A percentile compares a stretch with the other conserved stretches of the same genome.
These are phyloP conservation scores for Neurospora sp. DNA, from an alignment of 2,329 filamentous ascomycete species.

Conservation along the genomic window DNA sequence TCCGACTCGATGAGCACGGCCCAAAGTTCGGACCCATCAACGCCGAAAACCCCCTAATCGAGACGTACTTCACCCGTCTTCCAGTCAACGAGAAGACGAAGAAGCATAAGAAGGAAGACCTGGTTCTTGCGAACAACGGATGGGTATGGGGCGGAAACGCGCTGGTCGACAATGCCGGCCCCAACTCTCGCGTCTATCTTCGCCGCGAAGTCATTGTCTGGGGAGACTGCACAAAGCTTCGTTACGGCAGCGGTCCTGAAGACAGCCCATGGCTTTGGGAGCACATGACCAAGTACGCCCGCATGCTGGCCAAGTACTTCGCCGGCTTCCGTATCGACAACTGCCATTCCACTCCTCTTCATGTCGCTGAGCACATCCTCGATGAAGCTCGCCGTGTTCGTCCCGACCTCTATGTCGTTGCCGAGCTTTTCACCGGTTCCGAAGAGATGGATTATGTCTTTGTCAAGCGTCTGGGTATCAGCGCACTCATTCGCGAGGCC, in stretches of 20 bases:
- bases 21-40: slow-evolving; percentile 77
- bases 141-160: slow-evolving; percentile 99
- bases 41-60: slow-evolving; percentile 69
- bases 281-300: slow-evolving; percentile 88
- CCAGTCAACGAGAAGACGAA: slow-evolving; percentile 68
- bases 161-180: slow-evolving; percentile 84
- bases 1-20: slow-evolving; percentile 83
- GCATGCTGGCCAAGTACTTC: slow-evolving; percentile 89
- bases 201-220: slow-evolving; percentile 92
- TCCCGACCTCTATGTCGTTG: slow-evolving; percentile 82
- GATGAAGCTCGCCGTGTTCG: slow-evolving; percentile 85
- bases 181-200: slow-evolving; percentile 85
- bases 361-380: slow-evolving; percentile 88
- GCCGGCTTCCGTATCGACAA: slow-evolving; percentile 95
- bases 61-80: slow-evolving; percentile 89
- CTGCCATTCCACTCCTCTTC: slow-evolving; percentile 89
- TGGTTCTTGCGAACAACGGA: slow-evolving; percentile 87
- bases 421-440: slow-evolving; percentile 90
- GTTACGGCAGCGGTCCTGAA: slow-evolving; percentile 69
- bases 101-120: slow-evolving; percentile 63
- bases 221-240: slow-evolving; percentile 96
- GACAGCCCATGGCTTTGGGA: slow-evolving; percentile 95
- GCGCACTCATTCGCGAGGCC: slow-evolving; percentile 85
- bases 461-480: slow-evolving; percentile 83
- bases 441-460: slow-evolving; percentile 96